These are phyloP conservation scores for Podospora australis DNA, from an alignment of 495 filamentous ascomycete species.

Conservation along the genomic window DNA sequence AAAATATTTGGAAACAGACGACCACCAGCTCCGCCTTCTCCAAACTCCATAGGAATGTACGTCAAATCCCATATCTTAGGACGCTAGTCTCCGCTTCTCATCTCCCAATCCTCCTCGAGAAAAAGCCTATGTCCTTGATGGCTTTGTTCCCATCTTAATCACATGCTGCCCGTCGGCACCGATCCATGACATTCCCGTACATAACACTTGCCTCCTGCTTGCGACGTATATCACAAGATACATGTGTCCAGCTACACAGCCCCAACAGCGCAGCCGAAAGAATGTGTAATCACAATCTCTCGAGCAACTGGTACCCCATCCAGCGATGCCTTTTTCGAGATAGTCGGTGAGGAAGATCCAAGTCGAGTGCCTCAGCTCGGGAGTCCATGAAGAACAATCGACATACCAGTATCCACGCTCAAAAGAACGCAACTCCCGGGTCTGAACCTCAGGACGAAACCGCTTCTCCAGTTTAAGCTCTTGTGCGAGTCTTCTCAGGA, in stretches of 20 bases:
- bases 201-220: slow-evolving; percentile 50
- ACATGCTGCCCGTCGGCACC: slow-evolving; percentile 48
- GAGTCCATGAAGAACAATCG: slow-evolving; percentile 40
- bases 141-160: slow-evolving; percentile 32
- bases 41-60: background rate
- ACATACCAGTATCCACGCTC: slow-evolving; percentile 69
- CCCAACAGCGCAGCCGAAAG: slow-evolving; percentile 61
- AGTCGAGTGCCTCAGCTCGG: slow-evolving; percentile 36
- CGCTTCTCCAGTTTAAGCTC: slow-evolving; percentile 45
- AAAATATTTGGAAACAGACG: background rate
- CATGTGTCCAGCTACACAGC: slow-evolving; percentile 52
- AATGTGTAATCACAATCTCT: slow-evolving; percentile 30
- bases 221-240: slow-evolving; percentile 60
- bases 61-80: background rate
- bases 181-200: slow-evolving; percentile 52
- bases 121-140: background rate
- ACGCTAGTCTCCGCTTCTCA: background rate
- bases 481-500: slow-evolving; percentile 44
- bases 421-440: slow-evolving; percentile 43
- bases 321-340: slow-evolving; percentile 51
- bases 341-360: slow-evolving; percentile 59
- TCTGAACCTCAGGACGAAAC: slow-evolving; percentile 46
- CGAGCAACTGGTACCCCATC: slow-evolving; percentile 57
- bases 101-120: background rate
- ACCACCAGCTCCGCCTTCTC: background rate